These are phyloP conservation scores for Naganishia sp. DNA, from an alignment of 1,284 basidiomycete genomes.

Conservation along the genomic window DNA sequence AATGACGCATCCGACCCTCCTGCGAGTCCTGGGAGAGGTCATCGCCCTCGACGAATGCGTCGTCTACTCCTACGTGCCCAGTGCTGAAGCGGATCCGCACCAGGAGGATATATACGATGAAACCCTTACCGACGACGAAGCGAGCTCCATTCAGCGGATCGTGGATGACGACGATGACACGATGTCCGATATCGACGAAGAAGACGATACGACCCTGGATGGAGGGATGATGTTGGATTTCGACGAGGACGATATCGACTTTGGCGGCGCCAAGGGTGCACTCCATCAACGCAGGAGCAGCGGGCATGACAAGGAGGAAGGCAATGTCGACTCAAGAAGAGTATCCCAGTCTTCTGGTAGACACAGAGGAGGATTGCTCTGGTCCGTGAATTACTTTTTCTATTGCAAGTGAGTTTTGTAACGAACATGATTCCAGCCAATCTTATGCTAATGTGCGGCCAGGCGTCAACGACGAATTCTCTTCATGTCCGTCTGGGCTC, in stretches of 20 bases:
- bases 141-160: conserved; percentile 42
- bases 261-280: conserved; percentile 56
- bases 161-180: conserved; percentile 34
- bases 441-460: background rate
- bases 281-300: conserved; percentile 45
- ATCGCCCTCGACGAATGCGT: conserved; percentile 90
- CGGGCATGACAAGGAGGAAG: conserved; percentile 19
- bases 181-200: conserved; percentile 26
- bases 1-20: conserved; percentile 75
- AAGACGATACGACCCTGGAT: conserved; percentile 20
- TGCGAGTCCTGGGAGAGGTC: conserved; percentile 83
- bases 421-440: background rate
- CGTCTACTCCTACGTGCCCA: conserved; percentile 91
- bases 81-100: conserved; percentile 93
- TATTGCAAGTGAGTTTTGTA: conserved; percentile 71
- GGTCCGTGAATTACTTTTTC: conserved; percentile 98
- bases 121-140: conserved; percentile 41
- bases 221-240: conserved; percentile 35
- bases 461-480: conserved; percentile 77
- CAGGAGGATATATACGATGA: conserved; percentile 62
- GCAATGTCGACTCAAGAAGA: conserved; percentile 13
- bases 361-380: conserved; percentile 73
- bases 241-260: conserved; percentile 32
- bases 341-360: conserved; percentile 44
- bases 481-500: conserved; percentile 92